Base-by-base conservation (phyloP, 1,284 basidiomycete genomes). In the Cryptococcus maquisensis region DNA sequence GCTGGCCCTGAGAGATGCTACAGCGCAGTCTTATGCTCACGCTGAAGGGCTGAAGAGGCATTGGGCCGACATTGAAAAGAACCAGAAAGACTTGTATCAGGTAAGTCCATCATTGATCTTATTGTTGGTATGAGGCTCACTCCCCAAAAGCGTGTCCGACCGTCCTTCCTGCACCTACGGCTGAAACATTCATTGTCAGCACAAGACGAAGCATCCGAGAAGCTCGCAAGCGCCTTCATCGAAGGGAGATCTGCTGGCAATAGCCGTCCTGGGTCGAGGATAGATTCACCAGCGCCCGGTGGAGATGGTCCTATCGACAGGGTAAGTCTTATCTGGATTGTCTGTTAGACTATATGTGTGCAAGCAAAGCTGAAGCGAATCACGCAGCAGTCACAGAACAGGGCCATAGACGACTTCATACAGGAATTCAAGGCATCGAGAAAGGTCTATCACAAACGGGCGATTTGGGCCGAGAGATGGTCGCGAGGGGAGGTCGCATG, bases 381-480 rank as follows among this genome's bases (percentile, higher is more conserved):
- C n/a, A 23, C 5, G n/a, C 15, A n/a, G 40, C 58, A 66, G 64
- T 49, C 45, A 5, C 64, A 68, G 55, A 62, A 64, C 49, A 67
- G 65, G 39, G 62, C 72, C 9, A 82, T 93, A 21, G 92, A 95
- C 59, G 84, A 87, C 44, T 97, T 96, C 63, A 83, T 94, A 46
- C 84, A 80, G 66, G 85, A 91, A 68, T 95, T 92, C 79, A 90
- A 86, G 69, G 89, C 90, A 51, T 74, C 86, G 40, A 78, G 92
- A 62, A 92, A 90, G 77, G 80, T 82, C 16, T 95, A 92, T 73
- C 92, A 96, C 73, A 93, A 93, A 72, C 81, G 92, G 26, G 84
- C 85, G 3, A 86, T 94, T 71, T 94, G 89, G 87, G 83, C 85
- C 18, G 88, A 92, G 66, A 81, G 87, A 63, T 94, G 91, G 89